Evolutionary conservation across 1,139 yeast species (phyloP).

Genomic region (Yamadazyma atlantica): DNA sequence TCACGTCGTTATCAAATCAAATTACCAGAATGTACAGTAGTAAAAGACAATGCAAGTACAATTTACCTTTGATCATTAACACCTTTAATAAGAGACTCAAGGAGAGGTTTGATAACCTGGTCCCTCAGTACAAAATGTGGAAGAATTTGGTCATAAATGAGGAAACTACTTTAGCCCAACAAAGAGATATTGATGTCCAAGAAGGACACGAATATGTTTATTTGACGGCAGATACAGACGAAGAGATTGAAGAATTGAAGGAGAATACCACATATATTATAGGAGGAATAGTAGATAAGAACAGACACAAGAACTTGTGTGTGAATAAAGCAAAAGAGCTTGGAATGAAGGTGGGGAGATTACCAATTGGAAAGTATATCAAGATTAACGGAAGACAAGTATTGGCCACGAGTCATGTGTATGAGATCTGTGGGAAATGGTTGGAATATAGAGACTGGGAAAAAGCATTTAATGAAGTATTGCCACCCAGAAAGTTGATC

Average conservation of each 20-base stretch:
- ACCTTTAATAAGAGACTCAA: conserved; percentile 68
- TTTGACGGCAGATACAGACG: conserved; percentile 85
- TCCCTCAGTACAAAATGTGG: conserved; percentile 68
- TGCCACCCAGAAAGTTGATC: conserved; percentile 70
- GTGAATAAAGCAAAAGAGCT: conserved; percentile 73
- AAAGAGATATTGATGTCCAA: conserved; percentile 27
- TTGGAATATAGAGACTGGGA: conserved; percentile 81
- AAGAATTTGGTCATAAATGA: conserved; percentile 53
- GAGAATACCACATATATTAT: conserved; percentile 76
- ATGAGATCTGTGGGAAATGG: conserved; percentile 82
- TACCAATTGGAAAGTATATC: conserved; percentile 87
- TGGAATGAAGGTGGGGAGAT: conserved; percentile 70
- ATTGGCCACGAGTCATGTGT: conserved; percentile 91
- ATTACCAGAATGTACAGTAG: conserved; percentile 80
- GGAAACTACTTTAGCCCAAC: conserved; percentile 38
- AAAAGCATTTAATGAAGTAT: conserved; percentile 74
- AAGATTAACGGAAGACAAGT: conserved; percentile 84
- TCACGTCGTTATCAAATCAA: conserved; percentile 76
- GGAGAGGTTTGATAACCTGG: conserved; percentile 63
- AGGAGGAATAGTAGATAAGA: conserved; percentile 97
- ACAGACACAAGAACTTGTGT: conserved; percentile 83
- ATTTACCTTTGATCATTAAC: conserved; percentile 61
- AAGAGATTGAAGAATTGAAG: conserved; percentile 57
- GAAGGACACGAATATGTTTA: conserved; percentile 49
- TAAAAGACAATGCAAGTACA: conserved; percentile 60